Conservation (phyloP, 2,329 filamentous ascomycete genomes). For the Stromatinia cepivora region DNA sequence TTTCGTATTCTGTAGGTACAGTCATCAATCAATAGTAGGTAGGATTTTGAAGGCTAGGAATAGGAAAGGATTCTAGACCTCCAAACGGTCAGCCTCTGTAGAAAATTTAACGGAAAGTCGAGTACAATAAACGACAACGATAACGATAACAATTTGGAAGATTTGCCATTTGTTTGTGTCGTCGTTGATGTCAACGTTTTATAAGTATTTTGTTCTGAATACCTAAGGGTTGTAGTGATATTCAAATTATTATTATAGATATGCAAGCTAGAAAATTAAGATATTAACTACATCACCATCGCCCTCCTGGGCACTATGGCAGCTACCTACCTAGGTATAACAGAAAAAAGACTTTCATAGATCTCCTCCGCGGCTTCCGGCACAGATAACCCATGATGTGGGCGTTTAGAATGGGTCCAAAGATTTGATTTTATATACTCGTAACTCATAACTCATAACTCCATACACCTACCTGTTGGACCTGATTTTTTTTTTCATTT, state of each 20-base stretch:
- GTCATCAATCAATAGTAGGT: background rate
- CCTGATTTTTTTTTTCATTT: background rate
- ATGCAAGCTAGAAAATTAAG: background rate
- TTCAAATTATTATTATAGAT: background rate
- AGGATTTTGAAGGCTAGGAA: background rate
- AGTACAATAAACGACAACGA: background rate
- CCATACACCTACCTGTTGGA: too few relatives aligned
- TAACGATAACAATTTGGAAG: background rate
- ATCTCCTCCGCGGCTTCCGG: slow-evolving; percentile 17
- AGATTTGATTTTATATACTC: background rate
- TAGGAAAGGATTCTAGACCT: background rate
- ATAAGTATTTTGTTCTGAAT: background rate
- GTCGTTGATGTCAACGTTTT: background rate
- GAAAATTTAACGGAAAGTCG: background rate
- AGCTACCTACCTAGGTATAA: background rate
- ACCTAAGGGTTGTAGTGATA: background rate
- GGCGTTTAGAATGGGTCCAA: background rate
- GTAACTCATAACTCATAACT: too few relatives aligned
- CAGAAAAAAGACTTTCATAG: background rate
- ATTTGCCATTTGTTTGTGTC: background rate
- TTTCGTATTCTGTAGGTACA: background rate
- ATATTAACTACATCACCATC: background rate
- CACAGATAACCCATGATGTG: background rate
- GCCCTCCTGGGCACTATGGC: background rate
- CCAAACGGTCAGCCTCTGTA: background rate